phyloP scores from a whole-genome alignment of 2,329 filamentous ascomycete genomes.

The Aphanocladium album region DNA sequence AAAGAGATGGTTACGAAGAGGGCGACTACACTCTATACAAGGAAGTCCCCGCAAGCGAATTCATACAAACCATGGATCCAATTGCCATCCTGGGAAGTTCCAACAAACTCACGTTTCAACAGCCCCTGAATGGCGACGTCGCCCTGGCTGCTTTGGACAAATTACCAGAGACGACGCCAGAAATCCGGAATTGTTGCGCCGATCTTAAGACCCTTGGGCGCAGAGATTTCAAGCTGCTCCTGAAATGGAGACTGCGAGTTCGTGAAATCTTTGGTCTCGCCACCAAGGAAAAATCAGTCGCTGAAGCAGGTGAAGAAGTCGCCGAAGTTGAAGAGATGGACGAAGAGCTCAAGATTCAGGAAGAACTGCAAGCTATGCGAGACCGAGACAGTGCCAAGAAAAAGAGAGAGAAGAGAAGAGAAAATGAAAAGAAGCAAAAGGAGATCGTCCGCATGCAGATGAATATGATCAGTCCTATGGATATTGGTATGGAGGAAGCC shows the following conservation, averaged over 20 bases:
- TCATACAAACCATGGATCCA: slow-evolving; percentile 88
- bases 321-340: slow-evolving; percentile 87
- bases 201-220: slow-evolving; percentile 88
- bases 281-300: slow-evolving; percentile 58
- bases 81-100: slow-evolving; percentile 84
- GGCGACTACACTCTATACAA: slow-evolving; percentile 92
- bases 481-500: slow-evolving; percentile 86
- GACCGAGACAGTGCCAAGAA: slow-evolving; percentile 72
- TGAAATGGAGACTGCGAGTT: slow-evolving; percentile 85
- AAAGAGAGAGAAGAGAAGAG: slow-evolving; percentile 77
- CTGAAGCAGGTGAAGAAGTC: slow-evolving; percentile 58
- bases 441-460: slow-evolving; percentile 96
- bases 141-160: slow-evolving; percentile 81
- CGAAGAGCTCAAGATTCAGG: slow-evolving; percentile 84
- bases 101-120: slow-evolving; percentile 79
- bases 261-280: slow-evolving; percentile 86
- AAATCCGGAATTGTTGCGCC: slow-evolving; percentile 71
- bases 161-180: slow-evolving; percentile 78
- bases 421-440: slow-evolving; percentile 91
- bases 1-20: slow-evolving; percentile 96
- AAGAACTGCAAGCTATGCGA: slow-evolving; percentile 76
- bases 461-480: slow-evolving; percentile 92
- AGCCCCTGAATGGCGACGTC: slow-evolving; percentile 75
- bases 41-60: slow-evolving; percentile 81
- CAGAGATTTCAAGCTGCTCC: slow-evolving; percentile 86